Evolutionary conservation across 2,329 filamentous ascomycete species (phyloP), one percentile per base, ranked within the genome.

Genomic region (Verruconis gallopava): DNA sequence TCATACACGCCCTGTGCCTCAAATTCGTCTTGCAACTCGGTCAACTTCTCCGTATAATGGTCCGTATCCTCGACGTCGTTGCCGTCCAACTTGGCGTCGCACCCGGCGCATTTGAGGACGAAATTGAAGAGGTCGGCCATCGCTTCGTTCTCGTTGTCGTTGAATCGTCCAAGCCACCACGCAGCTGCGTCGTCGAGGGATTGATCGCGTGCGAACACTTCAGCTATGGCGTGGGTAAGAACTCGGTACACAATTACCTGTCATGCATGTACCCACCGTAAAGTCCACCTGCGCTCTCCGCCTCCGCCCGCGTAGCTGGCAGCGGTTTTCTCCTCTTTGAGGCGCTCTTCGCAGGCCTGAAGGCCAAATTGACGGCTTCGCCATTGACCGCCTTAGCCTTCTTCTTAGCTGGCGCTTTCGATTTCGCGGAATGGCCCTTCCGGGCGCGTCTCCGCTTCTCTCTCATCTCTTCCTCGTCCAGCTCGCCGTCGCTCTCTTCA

Each of bases 41-140:
- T 69, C 36, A 98, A 66, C 54, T 78, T 79, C 54, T 77, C 79
- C 14, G 83, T 76, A 37, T 81, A 84, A 54, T 91, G 86, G 57
- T 98, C 91, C 5, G 85, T 77, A 56, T 98, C 89, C 49, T 80
- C 77, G 48, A 95, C 84, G 57, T 96, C 86, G 55, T 91, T 79
- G 30, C 75, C 73, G 6, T 79, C 81, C 42, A 98, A 75, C 50
- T 81, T 73, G 42, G 84, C 69, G 42, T 85, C 76, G 57, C 88
- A 93, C 21, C 91, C 91, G 14, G 88, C 77, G 47, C 83, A 73
- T 50, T 69, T 68, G 14, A 80, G 60, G 17, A 78, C 66, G 42
- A 79, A 72, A 52, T 77, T 79, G 55, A 79, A 62, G 40, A 80
- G 54, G 44, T 77, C 72, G 37, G 68, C 64, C 50, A 79, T 59